Conservation (phyloP, 1,139 yeast genomes). For the Debaryomyces coudertii region DNA sequence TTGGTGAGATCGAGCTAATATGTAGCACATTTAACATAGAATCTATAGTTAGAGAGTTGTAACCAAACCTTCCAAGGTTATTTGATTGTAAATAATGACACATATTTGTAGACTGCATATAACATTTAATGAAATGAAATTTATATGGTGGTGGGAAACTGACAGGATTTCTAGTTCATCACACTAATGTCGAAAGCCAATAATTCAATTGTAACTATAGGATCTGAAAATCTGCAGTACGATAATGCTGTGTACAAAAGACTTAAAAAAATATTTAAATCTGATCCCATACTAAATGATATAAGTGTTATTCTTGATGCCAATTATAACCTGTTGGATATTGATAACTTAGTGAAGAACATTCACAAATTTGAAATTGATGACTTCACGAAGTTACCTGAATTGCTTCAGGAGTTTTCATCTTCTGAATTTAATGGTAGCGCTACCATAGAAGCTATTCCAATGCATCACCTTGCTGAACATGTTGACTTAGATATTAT, state of each 20-base stretch:
- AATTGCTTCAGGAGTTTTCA: not conserved
- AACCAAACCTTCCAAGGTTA: too few relatives aligned
- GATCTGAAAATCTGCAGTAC: not conserved
- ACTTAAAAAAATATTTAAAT: not conserved
- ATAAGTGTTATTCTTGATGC: slow-evolving; percentile 1
- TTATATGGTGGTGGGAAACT: not conserved
- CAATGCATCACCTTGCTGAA: not conserved
- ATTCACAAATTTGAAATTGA: not conserved
- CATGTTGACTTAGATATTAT: not conserved
- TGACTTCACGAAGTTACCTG: slow-evolving; percentile 1
- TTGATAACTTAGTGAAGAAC: too few relatives aligned
- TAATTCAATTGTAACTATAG: not conserved
- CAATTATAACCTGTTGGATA: not conserved
- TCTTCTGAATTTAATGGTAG: not conserved
- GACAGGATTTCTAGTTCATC: not conserved
- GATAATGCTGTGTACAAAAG: not conserved
- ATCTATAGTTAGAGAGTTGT: too few relatives aligned
- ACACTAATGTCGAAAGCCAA: not conserved
- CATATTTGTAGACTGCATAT: not conserved
- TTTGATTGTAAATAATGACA: not conserved
- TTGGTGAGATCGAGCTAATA: slow-evolving; percentile 54
- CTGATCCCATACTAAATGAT: not conserved
- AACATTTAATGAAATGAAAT: not conserved
- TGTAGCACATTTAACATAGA: not conserved
- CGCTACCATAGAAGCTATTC: slow-evolving; percentile 6